Evolutionary conservation across 2,329 filamentous ascomycete genomes (phyloP), one percentile per base, ranked within the genome.

Genomic region (Neophaeococcomyces aloes): DNA sequence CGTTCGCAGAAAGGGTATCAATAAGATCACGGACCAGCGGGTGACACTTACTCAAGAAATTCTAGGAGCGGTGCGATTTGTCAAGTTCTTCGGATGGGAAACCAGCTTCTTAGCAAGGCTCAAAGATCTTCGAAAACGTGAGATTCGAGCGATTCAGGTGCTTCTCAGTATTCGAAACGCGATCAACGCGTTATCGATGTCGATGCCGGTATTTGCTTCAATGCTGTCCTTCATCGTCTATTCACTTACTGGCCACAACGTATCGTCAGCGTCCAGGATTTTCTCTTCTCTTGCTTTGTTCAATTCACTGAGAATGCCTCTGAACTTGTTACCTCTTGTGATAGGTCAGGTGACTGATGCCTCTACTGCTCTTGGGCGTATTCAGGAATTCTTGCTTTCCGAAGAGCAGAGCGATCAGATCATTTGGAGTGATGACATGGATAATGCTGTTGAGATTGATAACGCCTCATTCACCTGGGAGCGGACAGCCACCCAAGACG

Each of bases 11-110:
- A 78, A 77, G 54, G 70, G 64, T 23, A 95, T 96, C 69, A 96
- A 95, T 71, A 88, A 87, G 57, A 77, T 95, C 48, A 96, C 89
- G 2, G 89, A 96, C 59, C 84, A 93, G 64, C 78, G 89, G 50
- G 88, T 96, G 6, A 83, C 83, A 41, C 68, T 96, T 27, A 95
- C 87, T 0, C 88, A 95, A 59, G 89, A 96, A 59, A 94, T 96
- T 40, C 59, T 96, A 11, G 82, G 87, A 53, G 85, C 86, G 0
- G 88, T 95, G 18, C 78, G 88, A 19, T 95, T 96, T 57, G 89
- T 96, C 65, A 96, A 96, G 62, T 95, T 79, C 62, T 96, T 95
- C 59, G 88, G 87, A 6, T 96, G 89, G 89, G 89, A 96, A 60
- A 81, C 75, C 46, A 83, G 85, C 27, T 95, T 96, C 58, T 67